A percentile compares a stretch with the other conserved stretches of the same genome.
Conservation (phyloP, 495 filamentous ascomycete species). For the Aspergillus baeticus region DNA sequence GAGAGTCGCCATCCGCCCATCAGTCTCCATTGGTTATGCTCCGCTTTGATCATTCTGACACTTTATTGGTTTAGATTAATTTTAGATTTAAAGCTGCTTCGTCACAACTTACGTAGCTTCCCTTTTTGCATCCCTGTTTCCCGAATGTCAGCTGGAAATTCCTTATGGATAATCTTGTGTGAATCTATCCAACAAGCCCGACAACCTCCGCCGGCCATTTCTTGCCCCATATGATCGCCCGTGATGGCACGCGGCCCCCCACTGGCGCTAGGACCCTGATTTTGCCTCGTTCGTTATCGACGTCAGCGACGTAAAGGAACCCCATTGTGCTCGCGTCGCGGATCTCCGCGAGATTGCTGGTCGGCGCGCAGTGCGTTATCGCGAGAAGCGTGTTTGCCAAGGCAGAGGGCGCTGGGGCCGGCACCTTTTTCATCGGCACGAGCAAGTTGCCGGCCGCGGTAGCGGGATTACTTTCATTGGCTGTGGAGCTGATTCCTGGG, state of each 20-base stretch:
- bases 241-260: conserved; percentile 71
- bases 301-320: conserved; percentile 86
- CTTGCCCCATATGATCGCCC: conserved; percentile 68
- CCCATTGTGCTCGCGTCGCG: conserved; percentile 86
- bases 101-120: conserved; percentile 6
- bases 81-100: conserved; percentile 10
- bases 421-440: conserved; percentile 37
- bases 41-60: conserved; percentile 6
- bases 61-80: neutral
- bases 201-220: conserved; percentile 52
- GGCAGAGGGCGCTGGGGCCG: conserved; percentile 30
- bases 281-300: conserved; percentile 80
- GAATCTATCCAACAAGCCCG: conserved; percentile 44
- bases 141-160: too few species aligned
- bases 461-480: conserved; percentile 1
- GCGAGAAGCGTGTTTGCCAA: conserved; percentile 68
- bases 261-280: conserved; percentile 80
- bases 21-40: neutral
- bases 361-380: conserved; percentile 68
- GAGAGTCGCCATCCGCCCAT: too few species aligned
- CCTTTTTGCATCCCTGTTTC: neutral
- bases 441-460: conserved; percentile 16
- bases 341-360: conserved; percentile 67
- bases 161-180: too few species aligned
- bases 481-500: conserved; percentile 22